Percentiles rank a stretch among this genome's conserved stretches.
Conservation (phyloP, 352 stramenopile genomes). For the Globisporangium iwayamae region DNA sequence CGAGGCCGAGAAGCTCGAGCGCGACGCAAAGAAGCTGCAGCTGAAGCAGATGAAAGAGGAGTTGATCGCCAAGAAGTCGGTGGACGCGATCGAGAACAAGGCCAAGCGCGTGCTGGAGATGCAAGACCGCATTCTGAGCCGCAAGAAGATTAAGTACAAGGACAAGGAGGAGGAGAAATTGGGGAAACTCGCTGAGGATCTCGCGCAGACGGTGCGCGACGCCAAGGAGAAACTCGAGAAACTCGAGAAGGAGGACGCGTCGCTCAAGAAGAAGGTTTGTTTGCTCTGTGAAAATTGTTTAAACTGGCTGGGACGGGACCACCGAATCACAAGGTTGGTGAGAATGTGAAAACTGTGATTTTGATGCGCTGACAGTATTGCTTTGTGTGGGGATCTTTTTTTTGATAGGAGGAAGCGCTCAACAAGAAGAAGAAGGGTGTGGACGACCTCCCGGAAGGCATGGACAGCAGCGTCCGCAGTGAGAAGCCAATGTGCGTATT, state of each 20-base stretch:
- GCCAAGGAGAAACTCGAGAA: constrained; percentile 85
- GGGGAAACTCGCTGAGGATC: constrained; percentile 70
- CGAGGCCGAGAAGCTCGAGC: constrained; percentile 79
- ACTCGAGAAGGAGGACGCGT: constrained; percentile 81
- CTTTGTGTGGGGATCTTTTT: background rate
- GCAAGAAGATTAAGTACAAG: constrained; percentile 89
- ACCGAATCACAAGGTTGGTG: background rate
- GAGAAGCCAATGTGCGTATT: constrained; percentile 66
- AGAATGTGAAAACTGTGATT: background rate
- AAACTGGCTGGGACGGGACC: too few relatives aligned
- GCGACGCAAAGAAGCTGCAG: constrained; percentile 58
- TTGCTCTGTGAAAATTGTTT: background rate
- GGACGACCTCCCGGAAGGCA: constrained; percentile 48
- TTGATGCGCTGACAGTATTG: background rate
- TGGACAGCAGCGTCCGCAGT: constrained; percentile 26
- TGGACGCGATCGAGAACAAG: constrained; percentile 80
- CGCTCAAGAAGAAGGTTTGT: constrained; percentile 57
- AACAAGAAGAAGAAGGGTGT: constrained; percentile 75
- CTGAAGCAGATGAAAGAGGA: constrained; percentile 76
- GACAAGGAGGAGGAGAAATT: constrained; percentile 87
- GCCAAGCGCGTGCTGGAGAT: constrained; percentile 85
- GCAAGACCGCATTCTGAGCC: constrained; percentile 82
- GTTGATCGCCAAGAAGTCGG: constrained; percentile 61
- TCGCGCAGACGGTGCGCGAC: constrained; percentile 67
- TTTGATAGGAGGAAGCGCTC: constrained; percentile 55